Evolutionary conservation across 331 rosid genomes (phyloP).

Genomic region (Rosa hybrid): DNA sequence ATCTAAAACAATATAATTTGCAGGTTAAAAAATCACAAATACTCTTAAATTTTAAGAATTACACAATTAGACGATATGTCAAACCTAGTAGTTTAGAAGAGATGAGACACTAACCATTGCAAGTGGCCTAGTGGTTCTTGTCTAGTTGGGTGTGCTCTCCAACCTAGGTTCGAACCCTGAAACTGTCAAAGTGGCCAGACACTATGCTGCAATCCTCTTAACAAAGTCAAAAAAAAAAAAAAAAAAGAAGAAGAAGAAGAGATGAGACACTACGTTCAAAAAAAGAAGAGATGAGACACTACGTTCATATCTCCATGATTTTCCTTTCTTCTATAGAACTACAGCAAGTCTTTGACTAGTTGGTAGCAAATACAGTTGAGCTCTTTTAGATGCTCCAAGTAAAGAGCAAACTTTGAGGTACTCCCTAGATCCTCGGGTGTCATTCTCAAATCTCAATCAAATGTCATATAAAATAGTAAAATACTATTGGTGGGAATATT

Average conservation of each 20-base stretch:
- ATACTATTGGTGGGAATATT: not conserved
- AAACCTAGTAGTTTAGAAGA: not conserved
- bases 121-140: too few species aligned
- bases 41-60: not conserved
- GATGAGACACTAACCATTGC: not conserved
- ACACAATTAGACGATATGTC: not conserved
- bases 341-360: not conserved
- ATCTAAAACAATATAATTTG: not conserved
- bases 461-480: not conserved
- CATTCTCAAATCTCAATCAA: constrained; percentile 21
- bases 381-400: not conserved
- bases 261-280: not conserved
- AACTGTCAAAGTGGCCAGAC: too few species aligned
- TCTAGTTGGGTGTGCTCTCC: too few species aligned
- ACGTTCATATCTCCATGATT: not conserved
- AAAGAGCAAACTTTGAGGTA: not conserved
- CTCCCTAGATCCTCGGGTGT: constrained; percentile 20
- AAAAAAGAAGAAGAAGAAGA: too few species aligned
- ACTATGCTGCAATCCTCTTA: too few species aligned
- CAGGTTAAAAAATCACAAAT: not conserved
- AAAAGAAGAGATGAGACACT: not conserved
- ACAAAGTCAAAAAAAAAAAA: too few species aligned
- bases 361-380: not conserved
- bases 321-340: not conserved
- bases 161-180: too few species aligned